phyloP scores from a whole-genome alignment of 371 early-diverging fungal species.

The Dichotomocladium elegans region DNA sequence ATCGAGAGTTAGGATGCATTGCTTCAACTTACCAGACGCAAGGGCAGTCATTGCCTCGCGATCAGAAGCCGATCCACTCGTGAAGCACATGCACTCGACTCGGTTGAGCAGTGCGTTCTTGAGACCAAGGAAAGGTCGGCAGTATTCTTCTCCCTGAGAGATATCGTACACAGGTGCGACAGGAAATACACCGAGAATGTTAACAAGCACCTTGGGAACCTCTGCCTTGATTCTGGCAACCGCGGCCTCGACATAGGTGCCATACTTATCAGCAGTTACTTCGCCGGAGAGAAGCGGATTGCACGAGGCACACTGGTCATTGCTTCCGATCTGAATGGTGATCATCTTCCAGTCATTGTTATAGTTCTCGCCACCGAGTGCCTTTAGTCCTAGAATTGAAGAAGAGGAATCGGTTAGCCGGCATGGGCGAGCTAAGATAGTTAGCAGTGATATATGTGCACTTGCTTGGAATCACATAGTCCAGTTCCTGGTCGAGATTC shows the following conservation, averaged over 20 bases:
- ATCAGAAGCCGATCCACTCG: not conserved
- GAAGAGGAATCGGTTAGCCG: not conserved
- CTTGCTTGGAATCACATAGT: conserved; percentile 32
- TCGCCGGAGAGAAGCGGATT: not conserved
- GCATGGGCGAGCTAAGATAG: not conserved
- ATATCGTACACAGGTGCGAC: conserved; percentile 11
- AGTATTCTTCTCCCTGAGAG: conserved; percentile 7
- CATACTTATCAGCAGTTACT: conserved; percentile 9
- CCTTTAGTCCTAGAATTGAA: conserved; percentile 14
- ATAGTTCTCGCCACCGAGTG: conserved; percentile 6
- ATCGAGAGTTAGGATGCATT: not conserved
- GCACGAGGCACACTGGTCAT: conserved; percentile 20
- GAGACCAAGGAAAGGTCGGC: conserved; percentile 1
- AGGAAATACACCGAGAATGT: conserved; percentile 12
- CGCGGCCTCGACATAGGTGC: conserved; percentile 3
- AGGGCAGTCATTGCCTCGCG: not conserved
- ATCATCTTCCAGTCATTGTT: conserved; percentile 41
- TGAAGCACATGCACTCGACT: conserved; percentile 12
- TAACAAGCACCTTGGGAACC: conserved; percentile 6
- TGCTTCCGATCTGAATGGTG: conserved; percentile 40
- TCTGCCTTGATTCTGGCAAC: conserved; percentile 8
- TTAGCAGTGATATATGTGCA: too few species aligned
- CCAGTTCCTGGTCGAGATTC: conserved; percentile 27
- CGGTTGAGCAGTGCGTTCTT: conserved; percentile 4
- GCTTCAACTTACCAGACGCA: not conserved